phyloP scores from a whole-genome alignment of 129 eudicot species.

The Heracleum sosnowskyi region DNA sequence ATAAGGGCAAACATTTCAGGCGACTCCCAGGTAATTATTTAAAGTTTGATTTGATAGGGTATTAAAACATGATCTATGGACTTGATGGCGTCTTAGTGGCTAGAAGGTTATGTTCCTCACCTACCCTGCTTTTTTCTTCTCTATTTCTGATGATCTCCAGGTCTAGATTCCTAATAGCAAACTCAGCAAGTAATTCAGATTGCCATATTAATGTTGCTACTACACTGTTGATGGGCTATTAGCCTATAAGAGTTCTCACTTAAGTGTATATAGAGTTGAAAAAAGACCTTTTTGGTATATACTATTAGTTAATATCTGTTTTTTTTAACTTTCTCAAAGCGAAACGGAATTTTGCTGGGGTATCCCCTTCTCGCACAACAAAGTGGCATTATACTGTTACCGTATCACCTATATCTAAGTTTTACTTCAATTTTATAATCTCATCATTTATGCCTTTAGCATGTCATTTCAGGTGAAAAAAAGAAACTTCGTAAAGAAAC shows the following conservation, averaged over 20 bases:
- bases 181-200: background rate
- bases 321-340: background rate
- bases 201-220: background rate
- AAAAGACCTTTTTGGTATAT: background rate
- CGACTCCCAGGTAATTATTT: conserved; percentile 55
- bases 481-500: conserved; percentile 71
- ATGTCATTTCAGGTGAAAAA: conserved; percentile 64
- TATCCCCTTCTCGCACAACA: background rate
- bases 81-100: background rate
- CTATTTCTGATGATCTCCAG: background rate
- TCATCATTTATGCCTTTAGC: conserved; percentile 22
- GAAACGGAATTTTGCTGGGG: background rate
- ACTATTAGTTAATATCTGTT: background rate
- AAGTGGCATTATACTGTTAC: background rate
- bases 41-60: background rate
- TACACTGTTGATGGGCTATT: background rate
- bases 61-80: background rate
- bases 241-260: background rate
- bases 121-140: background rate
- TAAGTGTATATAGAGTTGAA: background rate
- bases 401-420: background rate
- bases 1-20: conserved; percentile 46
- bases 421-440: background rate
- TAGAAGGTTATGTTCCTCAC: background rate
- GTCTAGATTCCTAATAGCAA: background rate